Conservation (phyloP, 768 basidiomycete genomes). For the Trametes coccinea region DNA sequence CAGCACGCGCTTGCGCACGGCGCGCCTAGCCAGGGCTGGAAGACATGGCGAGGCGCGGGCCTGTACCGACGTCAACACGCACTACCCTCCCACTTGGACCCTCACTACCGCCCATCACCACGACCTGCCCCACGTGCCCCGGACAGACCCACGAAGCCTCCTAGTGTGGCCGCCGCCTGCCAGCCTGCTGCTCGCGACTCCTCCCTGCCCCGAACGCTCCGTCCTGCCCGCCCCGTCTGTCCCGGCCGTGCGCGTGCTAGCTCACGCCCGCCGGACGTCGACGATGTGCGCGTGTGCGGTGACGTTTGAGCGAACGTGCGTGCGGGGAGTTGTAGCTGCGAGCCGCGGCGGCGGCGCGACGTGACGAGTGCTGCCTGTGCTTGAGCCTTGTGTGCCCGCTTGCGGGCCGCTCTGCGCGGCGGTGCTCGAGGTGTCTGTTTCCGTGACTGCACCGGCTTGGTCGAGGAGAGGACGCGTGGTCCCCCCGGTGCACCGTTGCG, state of each 20-base stretch:
- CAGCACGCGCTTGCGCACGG: constrained; percentile 23
- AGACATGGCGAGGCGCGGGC: constrained; percentile 28
- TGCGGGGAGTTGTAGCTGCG: constrained; percentile 22
- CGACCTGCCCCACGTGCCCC: constrained; percentile 14
- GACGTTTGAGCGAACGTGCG: constrained; percentile 21
- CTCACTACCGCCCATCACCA: neutral
- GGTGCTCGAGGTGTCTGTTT: neutral
- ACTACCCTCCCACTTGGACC: constrained; percentile 2
- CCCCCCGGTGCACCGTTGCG: neutral
- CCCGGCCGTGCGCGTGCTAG: constrained; percentile 28
- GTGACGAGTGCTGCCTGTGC: too few relatives aligned
- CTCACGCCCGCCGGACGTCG: constrained; percentile 21
- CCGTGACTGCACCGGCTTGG: constrained; percentile 6
- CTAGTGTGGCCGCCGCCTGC: constrained; percentile 19
- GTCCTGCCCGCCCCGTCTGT: constrained; percentile 17
- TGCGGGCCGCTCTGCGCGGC: constrained; percentile 21
- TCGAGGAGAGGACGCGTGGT: neutral
- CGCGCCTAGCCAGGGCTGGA: constrained; percentile 29
- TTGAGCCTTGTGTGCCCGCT: constrained; percentile 7
- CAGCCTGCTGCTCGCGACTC: constrained; percentile 5
- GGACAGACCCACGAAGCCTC: constrained; percentile 11
- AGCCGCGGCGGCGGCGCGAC: neutral
- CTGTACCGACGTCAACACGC: constrained; percentile 13
- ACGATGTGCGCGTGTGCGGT: constrained; percentile 12
- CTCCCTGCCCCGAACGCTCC: constrained; percentile 20